Percentiles rank a stretch among this genome's conserved stretches.
Conservation (phyloP, 257 asterid species). For the Gentiana straminea region DNA sequence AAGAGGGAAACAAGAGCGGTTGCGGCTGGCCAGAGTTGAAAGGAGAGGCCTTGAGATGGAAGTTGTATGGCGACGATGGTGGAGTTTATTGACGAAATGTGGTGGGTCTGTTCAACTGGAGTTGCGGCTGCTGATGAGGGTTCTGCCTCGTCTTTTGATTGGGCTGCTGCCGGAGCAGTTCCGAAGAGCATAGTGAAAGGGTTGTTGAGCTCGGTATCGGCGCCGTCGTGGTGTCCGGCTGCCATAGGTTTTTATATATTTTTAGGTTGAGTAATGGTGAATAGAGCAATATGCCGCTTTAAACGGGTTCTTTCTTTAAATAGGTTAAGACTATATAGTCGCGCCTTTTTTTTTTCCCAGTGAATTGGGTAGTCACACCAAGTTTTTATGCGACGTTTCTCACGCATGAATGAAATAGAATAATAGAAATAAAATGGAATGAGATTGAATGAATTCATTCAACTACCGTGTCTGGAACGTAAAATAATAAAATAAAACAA, state of each 20-base stretch:
- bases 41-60: slow-evolving; percentile 76
- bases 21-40: slow-evolving; percentile 98
- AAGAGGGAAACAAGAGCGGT: slow-evolving; percentile 56
- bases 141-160: neutral
- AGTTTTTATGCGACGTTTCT: no score
- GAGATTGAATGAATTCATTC: no score
- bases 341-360: no score
- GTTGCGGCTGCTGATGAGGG: neutral
- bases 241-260: neutral
- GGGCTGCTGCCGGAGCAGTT: neutral
- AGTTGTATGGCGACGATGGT: slow-evolving; percentile 42
- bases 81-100: slow-evolving; percentile 43
- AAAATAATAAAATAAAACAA: no score
- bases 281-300: no score
- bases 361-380: no score
- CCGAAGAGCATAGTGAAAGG: slow-evolving; percentile 19
- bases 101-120: slow-evolving; percentile 13
- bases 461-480: no score
- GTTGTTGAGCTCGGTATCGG: slow-evolving; percentile 11
- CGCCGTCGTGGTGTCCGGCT: neutral
- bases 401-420: no score
- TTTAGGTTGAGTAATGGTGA: no score
- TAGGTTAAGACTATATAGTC: no score
- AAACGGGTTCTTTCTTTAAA: no score
- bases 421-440: no score